Conservation (phyloP, 192 early-diverging fungal genomes). For the Cetraspora pellucida region DNA sequence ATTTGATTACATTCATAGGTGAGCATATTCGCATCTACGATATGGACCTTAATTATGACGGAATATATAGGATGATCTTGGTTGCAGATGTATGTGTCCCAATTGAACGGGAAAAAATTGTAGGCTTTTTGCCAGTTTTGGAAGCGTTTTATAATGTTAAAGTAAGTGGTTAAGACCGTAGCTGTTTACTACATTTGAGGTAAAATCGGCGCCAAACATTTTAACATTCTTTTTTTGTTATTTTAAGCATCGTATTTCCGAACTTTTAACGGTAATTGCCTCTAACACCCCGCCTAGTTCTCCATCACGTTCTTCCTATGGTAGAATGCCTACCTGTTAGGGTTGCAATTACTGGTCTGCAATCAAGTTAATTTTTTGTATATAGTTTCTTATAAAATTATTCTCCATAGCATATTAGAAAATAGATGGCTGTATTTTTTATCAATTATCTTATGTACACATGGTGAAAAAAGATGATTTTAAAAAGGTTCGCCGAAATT, state of each 20-base stretch:
- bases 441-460: slow-evolving; percentile 24
- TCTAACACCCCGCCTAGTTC: slow-evolving; percentile 23
- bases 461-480: slow-evolving; percentile 5
- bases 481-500: background rate
- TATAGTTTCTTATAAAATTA: background rate
- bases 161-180: slow-evolving; percentile 18
- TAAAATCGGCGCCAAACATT: slow-evolving; percentile 15
- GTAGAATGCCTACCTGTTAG: background rate
- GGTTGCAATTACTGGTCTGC: slow-evolving; percentile 12
- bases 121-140: slow-evolving; percentile 14
- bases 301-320: slow-evolving; percentile 26
- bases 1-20: slow-evolving; percentile 18
- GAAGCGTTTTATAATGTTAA: slow-evolving; percentile 16
- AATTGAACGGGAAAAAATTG: background rate
- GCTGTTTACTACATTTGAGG: slow-evolving; percentile 11
- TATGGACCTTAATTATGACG: slow-evolving; percentile 19
- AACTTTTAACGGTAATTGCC: slow-evolving; percentile 10
- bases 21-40: background rate
- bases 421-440: background rate
- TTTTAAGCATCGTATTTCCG: slow-evolving; percentile 26
- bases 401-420: background rate
- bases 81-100: background rate
- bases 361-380: slow-evolving; percentile 16
- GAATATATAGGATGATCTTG: slow-evolving; percentile 18
- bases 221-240: slow-evolving; percentile 16